Conservation (phyloP, 148 eudicot genomes). For the Rhododendron ferrugineum region DNA sequence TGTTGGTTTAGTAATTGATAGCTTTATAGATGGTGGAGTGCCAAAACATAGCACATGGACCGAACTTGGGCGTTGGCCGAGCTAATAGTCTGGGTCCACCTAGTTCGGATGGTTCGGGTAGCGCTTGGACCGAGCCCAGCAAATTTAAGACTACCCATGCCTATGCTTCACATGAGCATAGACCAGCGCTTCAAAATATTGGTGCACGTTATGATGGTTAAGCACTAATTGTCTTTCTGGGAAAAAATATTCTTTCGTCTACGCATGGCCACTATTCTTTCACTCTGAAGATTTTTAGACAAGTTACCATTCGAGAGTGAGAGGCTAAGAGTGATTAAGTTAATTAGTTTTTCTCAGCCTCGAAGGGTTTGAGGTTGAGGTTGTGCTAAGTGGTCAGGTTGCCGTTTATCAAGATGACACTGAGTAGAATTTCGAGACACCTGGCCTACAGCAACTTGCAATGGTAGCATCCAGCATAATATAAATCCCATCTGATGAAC, state of each 20-base stretch:
- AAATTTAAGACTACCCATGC: not conserved
- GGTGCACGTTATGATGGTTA: too few species aligned
- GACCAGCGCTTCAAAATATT: too few species aligned
- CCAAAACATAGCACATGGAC: not conserved
- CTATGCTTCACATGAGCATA: too few species aligned
- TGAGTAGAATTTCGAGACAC: conserved; percentile 75
- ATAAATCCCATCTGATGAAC: not conserved
- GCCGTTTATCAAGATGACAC: conserved; percentile 68
- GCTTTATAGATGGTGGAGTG: not conserved
- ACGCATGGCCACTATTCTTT: too few species aligned
- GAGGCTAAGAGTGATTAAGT: conserved; percentile 21
- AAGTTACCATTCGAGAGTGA: too few species aligned
- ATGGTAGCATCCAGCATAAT: not conserved
- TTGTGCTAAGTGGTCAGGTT: conserved; percentile 49
- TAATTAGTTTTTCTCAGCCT: conserved; percentile 29
- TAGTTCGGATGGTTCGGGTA: not conserved
- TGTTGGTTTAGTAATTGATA: not conserved
- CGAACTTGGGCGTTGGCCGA: not conserved
- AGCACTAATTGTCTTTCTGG: too few species aligned
- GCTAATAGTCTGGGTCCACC: not conserved
- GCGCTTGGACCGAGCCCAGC: not conserved
- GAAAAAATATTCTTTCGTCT: too few species aligned
- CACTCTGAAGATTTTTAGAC: too few species aligned
- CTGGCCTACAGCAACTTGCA: conserved; percentile 32
- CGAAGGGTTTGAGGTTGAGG: conserved; percentile 27